Base-by-base conservation (phyloP, 129 eudicot species). In the Centella asiatica region DNA sequence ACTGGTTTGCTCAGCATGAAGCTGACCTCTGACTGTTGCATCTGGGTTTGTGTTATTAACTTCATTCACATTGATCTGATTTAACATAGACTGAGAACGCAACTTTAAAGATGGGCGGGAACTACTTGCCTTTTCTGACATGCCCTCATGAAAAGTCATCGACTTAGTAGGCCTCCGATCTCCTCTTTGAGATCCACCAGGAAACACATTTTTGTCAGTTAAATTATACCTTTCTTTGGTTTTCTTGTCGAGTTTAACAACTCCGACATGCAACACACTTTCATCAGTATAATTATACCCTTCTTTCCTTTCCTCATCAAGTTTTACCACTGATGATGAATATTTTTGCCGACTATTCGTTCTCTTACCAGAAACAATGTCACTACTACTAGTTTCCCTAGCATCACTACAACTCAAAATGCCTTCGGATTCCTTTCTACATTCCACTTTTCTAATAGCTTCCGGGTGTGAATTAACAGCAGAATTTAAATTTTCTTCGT, bases 51-150 rank as follows among this genome's bases (percentile, higher is more conserved):
- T 76, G 47, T 60, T 61, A 58, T 45, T 27, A 29, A 50, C 65
- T 37, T 27, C 65, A 51, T 53, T 72, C 24, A 60, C 66, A 28
- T 37, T 72, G 32, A 50, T 60, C 46, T 61, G 72, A 46, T 61
- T 74, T 28, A 44, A 54, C 27, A 28, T 68, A 31, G 47, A 36
- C 62, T 83, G 85, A 4, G 82, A 76, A 56, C 50, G 74, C 70
- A 70, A 52, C 28, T 50, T 62, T 52, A 76, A 49, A 42, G 84
- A 76, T 69, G 70, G 44, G 64, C 78, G 74, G 42, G 76, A 24
- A 68, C 44, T 44, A 22, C 51, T 39, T 32, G 68, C 45, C 67
- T 75, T 81, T 62, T 45, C 71, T 7, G 69, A 59, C 57, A 59
- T 63, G 28, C 77, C 74, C 25, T 40, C 68, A 44, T 49, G 56